Conservation (phyloP, 2,329 filamentous ascomycete genomes). For the Paraconiothyrium sp. region DNA sequence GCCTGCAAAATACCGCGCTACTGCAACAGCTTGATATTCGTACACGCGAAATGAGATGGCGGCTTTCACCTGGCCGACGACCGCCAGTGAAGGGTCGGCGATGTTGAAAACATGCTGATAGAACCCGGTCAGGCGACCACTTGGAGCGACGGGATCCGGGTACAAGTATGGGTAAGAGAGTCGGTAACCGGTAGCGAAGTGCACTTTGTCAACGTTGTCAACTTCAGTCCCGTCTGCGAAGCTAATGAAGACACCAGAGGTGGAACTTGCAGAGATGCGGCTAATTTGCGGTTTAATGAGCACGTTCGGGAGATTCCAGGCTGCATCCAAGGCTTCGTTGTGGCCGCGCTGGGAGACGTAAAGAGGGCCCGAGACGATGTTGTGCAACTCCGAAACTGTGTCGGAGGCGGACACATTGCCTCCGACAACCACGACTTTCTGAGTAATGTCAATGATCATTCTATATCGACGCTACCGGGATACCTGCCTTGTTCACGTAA, state of each 20-base stretch:
- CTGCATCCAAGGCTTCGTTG: constrained; percentile 19
- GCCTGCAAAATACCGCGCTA: constrained; percentile 22
- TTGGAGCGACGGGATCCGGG: constrained; percentile 18
- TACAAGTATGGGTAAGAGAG: constrained; percentile 23
- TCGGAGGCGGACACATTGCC: constrained; percentile 26
- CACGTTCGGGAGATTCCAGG: constrained; percentile 22
- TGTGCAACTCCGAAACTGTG: constrained; percentile 20
- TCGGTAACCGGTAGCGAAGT: constrained; percentile 26
- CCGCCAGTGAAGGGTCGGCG: constrained; percentile 20
- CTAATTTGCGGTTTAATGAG: constrained; percentile 18
- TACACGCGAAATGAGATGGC: constrained; percentile 26
- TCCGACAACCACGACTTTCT: constrained; percentile 25
- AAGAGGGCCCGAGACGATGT: constrained; percentile 18
- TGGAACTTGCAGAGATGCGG: constrained; percentile 1
- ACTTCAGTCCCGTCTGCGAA: constrained; percentile 23
- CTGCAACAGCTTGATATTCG: constrained; percentile 30
- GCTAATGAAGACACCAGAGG: constrained; percentile 16
- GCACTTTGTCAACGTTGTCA: constrained; percentile 20
- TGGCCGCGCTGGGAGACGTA: constrained; percentile 19
- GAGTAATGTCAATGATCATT: not conserved
- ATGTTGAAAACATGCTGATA: constrained; percentile 29
- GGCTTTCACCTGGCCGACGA: constrained; percentile 21
- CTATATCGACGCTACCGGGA: not conserved
- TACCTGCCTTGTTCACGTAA: constrained; percentile 21
- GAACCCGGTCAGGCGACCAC: constrained; percentile 19